Evolutionary conservation across 1,139 yeast genomes (phyloP).

Genomic region (Saccharomycopsis crataegensis): DNA sequence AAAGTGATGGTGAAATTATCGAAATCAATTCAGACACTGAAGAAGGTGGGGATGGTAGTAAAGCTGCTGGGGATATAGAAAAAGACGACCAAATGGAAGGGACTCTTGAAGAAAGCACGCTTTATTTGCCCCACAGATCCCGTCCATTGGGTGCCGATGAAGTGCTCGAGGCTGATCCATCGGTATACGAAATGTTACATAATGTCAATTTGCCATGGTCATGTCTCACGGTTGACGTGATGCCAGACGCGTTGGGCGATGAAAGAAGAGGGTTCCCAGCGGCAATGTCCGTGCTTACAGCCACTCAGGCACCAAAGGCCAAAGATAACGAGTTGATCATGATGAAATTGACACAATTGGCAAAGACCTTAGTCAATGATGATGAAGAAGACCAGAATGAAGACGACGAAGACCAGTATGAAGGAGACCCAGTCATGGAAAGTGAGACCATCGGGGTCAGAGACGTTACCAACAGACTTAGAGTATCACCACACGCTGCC

Average conservation of each 20-base stretch:
- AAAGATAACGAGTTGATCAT: constrained; percentile 85
- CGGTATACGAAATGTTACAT: constrained; percentile 94
- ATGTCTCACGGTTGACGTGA: constrained; percentile 79
- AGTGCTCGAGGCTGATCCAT: constrained; percentile 91
- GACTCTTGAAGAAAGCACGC: constrained; percentile 31
- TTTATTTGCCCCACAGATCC: constrained; percentile 82
- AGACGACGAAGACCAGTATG: constrained; percentile 60
- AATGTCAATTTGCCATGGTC: constrained; percentile 97
- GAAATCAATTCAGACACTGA: constrained; percentile 59
- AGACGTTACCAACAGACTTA: constrained; percentile 81
- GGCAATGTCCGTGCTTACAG: constrained; percentile 76
- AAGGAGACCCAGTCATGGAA: constrained; percentile 79
- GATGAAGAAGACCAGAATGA: constrained; percentile 67
- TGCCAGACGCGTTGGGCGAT: constrained; percentile 80
- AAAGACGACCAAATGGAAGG: constrained; percentile 28
- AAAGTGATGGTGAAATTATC: constrained; percentile 84
- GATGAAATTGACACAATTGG: constrained; percentile 72
- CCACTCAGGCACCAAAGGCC: constrained; percentile 84
- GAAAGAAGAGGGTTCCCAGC: constrained; percentile 92
- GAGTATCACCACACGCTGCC: constrained; percentile 77
- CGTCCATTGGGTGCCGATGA: constrained; percentile 93
- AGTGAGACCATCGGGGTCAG: constrained; percentile 69
- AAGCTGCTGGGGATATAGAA: constrained; percentile 25
- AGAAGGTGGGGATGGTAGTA: constrained; percentile 44
- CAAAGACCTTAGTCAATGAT: constrained; percentile 79